Conservation (phyloP, 495 filamentous ascomycete species). For the Trichoderma asperelloides region DNA sequence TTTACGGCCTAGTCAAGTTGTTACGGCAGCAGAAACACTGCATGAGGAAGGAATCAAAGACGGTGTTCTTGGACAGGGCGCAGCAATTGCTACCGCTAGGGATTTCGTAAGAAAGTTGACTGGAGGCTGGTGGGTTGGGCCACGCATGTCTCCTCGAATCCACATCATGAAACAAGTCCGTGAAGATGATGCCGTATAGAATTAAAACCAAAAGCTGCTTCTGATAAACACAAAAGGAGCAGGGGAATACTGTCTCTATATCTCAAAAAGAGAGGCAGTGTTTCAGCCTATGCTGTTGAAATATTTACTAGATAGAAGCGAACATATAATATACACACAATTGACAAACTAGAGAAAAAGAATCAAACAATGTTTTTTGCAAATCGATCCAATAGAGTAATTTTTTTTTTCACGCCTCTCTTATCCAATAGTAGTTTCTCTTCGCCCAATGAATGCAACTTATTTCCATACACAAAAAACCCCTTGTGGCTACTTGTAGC, state of each 20-base stretch:
- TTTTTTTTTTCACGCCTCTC: not conserved
- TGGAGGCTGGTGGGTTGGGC: slow-evolving; percentile 55
- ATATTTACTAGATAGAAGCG: not conserved
- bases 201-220: not conserved
- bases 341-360: not conserved
- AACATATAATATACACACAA: not conserved
- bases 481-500: not conserved
- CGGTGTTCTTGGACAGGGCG: slow-evolving; percentile 25
- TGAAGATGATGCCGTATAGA: slow-evolving; percentile 5
- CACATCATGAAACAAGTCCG: slow-evolving; percentile 44
- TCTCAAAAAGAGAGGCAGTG: too few species aligned
- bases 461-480: not conserved
- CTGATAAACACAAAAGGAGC: too few species aligned
- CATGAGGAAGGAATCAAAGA: slow-evolving; percentile 19
- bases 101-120: slow-evolving; percentile 29
- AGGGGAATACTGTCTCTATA: too few species aligned
- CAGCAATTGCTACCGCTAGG: slow-evolving; percentile 22
- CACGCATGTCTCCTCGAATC: slow-evolving; percentile 49
- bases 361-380: not conserved
- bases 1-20: slow-evolving; percentile 36
- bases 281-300: not conserved
- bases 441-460: not conserved
- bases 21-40: not conserved
- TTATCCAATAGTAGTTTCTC: not conserved
- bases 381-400: not conserved